Percentiles rank a stretch among this genome's conserved stretches.
Conservation (phyloP, 495 filamentous ascomycete species). For the Aspergillus campestris region DNA sequence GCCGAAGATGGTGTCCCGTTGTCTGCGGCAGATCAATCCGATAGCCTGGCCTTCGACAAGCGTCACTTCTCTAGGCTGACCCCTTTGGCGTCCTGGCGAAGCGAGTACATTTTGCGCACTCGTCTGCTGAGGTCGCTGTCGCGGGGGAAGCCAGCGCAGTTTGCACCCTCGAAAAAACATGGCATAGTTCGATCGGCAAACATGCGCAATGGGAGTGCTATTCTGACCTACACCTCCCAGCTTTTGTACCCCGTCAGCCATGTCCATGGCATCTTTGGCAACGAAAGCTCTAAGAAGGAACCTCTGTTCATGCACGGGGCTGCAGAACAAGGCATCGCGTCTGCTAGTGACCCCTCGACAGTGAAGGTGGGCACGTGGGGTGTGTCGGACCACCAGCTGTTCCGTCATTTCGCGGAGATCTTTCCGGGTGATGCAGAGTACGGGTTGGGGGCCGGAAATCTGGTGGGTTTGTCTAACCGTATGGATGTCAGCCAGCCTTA, state of each 20-base stretch:
- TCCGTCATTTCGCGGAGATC: conserved; percentile 66
- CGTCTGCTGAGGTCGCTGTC: conserved; percentile 68
- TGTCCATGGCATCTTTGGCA: conserved; percentile 62
- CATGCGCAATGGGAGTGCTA: conserved; percentile 46
- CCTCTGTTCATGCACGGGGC: conserved; percentile 77
- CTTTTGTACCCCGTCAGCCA: conserved; percentile 65
- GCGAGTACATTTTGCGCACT: conserved; percentile 86
- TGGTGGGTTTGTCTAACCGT: conserved; percentile 68
- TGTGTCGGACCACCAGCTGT: conserved; percentile 60
- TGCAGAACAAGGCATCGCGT: conserved; percentile 62
- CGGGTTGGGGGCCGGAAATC: conserved; percentile 66
- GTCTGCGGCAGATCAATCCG: conserved; percentile 22
- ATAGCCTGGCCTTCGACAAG: conserved; percentile 52
- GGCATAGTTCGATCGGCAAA: conserved; percentile 38
- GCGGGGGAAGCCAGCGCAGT: conserved; percentile 63
- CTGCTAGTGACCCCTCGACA: conserved; percentile 63
- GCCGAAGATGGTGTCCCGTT: conserved; percentile 20
- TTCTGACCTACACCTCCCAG: conserved; percentile 75
- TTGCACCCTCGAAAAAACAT: conserved; percentile 42
- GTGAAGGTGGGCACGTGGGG: conserved; percentile 84
- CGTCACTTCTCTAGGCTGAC: conserved; percentile 74
- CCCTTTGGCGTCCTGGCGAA: conserved; percentile 76
- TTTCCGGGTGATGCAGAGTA: conserved; percentile 67
- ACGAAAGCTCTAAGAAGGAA: conserved; percentile 52
- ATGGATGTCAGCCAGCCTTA: conserved; percentile 84